A percentile compares a stretch with the other conserved stretches of the same genome.
Conservation (phyloP, 345 rosid genomes). For the Eucalyptus decipiens region DNA sequence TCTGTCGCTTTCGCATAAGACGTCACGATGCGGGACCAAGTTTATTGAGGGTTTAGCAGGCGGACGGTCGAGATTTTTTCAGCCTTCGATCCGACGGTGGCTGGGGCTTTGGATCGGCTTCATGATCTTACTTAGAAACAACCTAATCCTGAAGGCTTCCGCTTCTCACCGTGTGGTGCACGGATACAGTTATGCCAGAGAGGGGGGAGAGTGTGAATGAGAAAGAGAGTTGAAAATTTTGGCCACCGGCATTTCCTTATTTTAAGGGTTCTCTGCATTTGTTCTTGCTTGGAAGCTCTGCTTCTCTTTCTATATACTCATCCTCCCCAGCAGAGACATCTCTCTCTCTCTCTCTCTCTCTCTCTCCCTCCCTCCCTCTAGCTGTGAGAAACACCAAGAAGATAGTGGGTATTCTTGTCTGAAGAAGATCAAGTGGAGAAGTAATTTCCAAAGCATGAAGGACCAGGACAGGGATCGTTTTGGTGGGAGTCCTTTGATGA, state of each 20-base stretch:
- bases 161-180: background rate
- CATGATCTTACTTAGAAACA: background rate
- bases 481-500: background rate
- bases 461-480: background rate
- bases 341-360: background rate
- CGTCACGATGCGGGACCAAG: accelerated
- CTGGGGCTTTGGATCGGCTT: background rate
- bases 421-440: background rate
- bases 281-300: background rate
- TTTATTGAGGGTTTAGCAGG: background rate
- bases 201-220: background rate
- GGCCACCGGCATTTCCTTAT: background rate
- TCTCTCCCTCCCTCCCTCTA: background rate
- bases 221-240: background rate
- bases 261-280: background rate
- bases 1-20: background rate
- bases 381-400: background rate
- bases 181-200: background rate
- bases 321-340: background rate
- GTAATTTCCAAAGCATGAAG: background rate
- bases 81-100: background rate
- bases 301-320: background rate
- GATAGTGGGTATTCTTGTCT: background rate
- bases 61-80: background rate
- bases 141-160: background rate